Conservation (phyloP, 352 stramenopile species). For the Pythium utonaiense region DNA sequence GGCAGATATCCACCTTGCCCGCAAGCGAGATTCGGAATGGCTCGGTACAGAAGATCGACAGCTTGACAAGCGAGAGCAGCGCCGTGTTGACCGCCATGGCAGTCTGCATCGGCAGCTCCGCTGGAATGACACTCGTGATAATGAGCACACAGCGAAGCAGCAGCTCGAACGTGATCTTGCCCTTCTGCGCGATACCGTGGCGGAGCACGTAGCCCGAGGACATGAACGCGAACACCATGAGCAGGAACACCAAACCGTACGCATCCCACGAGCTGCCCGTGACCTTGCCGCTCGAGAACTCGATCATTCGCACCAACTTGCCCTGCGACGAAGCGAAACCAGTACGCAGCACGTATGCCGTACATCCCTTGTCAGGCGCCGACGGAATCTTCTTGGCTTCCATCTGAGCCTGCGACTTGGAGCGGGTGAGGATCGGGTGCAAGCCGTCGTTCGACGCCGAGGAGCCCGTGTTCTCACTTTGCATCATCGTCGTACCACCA, state of each 20-base stretch:
- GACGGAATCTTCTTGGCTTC: conserved; percentile 49
- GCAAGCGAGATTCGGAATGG: conserved; percentile 97
- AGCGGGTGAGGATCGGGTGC: conserved; percentile 18
- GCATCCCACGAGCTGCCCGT: conserved; percentile 94
- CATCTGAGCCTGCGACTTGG: conserved; percentile 16
- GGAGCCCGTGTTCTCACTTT: conserved; percentile 51
- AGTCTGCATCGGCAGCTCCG: conserved; percentile 98
- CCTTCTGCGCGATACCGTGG: conserved; percentile 82
- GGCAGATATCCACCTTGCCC: conserved; percentile 95
- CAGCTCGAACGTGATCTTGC: conserved; percentile 95
- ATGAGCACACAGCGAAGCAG: conserved; percentile 98
- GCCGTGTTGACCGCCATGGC: conserved; percentile 97
- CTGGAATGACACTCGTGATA: conserved; percentile 97
- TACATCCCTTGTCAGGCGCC: conserved; percentile 89
- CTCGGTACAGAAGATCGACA: conserved; percentile 98
- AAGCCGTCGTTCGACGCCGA: conserved; percentile 6
- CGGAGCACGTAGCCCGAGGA: conserved; percentile 94
- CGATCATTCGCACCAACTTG: conserved; percentile 97
- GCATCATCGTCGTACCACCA: conserved; percentile 91
- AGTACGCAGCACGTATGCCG: conserved; percentile 94
- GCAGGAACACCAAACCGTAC: conserved; percentile 93
- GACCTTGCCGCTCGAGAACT: conserved; percentile 96
- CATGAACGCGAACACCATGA: conserved; percentile 96
- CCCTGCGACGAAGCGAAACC: conserved; percentile 98
- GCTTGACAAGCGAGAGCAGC: conserved; percentile 92